phyloP scores from a whole-genome alignment of 108 stramenopile genomes.

The Conticribra weissflogii region DNA sequence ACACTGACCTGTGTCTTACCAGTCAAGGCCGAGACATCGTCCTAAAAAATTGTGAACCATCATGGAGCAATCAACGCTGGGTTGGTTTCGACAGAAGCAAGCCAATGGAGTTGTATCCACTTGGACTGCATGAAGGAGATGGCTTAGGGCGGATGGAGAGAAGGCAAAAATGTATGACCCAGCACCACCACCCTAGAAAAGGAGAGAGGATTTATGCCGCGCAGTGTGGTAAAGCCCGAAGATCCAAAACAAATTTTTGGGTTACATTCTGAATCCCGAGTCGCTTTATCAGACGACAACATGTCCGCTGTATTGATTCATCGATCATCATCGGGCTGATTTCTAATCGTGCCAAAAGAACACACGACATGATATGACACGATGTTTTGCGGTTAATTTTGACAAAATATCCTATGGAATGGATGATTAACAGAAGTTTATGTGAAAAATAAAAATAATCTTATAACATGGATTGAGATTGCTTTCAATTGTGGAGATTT shows the following conservation, averaged over 20 bases:
- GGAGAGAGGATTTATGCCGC: background rate
- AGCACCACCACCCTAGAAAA: background rate
- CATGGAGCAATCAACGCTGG: background rate
- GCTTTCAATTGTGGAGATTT: too few species aligned
- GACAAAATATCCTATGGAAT: too few species aligned
- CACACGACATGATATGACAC: too few species aligned
- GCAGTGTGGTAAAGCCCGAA: background rate
- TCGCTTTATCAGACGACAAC: too few species aligned
- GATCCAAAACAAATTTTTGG: background rate
- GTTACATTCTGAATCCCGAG: background rate
- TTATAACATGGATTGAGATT: too few species aligned
- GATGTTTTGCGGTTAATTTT: too few species aligned
- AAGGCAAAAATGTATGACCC: background rate
- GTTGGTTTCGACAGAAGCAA: background rate
- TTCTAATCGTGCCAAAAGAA: too few species aligned
- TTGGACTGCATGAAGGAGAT: background rate
- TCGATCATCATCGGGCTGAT: too few species aligned
- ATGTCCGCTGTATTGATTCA: too few species aligned
- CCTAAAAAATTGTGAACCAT: background rate
- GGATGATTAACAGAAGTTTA: too few species aligned
- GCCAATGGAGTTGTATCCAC: background rate
- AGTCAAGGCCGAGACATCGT: background rate
- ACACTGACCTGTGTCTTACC: background rate
- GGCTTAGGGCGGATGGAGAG: background rate
- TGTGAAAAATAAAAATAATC: too few species aligned